Evolutionary conservation across 306 rosid genomes (phyloP), one percentile per base, ranked within the genome.

Genomic region (Boehmeria nivea): DNA sequence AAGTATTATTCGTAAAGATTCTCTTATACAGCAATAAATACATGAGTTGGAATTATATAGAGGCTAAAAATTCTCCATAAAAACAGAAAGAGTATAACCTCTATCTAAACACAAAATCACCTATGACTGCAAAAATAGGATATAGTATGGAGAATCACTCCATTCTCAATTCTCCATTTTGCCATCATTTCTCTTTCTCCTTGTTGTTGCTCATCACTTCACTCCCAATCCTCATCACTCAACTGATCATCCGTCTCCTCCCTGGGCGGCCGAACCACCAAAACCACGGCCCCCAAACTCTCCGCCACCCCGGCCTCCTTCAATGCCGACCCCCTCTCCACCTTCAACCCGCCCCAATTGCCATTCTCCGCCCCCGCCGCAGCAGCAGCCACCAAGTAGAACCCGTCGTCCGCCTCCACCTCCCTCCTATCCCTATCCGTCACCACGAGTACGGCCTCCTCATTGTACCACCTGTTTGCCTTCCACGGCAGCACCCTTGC

Each of bases 201-300:
- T n/a, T n/a, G n/a, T 31, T 14, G 22, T 48, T 54, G 62, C 42
- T 42, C 23, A 63, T 39, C 17, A 27, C 3, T 56, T 82, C 70
- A 91, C 0, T 91, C 96, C 96, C 96, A 91, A 58, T 91, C 98
- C 26, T 84, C 87, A 24, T 87, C 98, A 23, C 44, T 51, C 75
- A 87, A 40, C 38, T 82, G 82, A 72, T 78, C 68, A 6, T 80
- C 94, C 0, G 1, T 23, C 7, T 61, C 75, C 0, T 82, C 89
- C 38, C 38, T 87, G 0, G 94, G 95, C 0, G 96, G 98, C 83
- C 98, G 78, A 61, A 91, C 82, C 42, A 91, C 88, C 79, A 84
- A 39, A 17, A 91, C 63, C 3, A 87, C 87, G 7, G 76, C 68
- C 43, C 85, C 98, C 51, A 91, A 71, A 60, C 87, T 59, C 70